These are phyloP conservation scores for Ceratobasidium theobromae DNA, from an alignment of 1,284 basidiomycete species.

Conservation along the genomic window DNA sequence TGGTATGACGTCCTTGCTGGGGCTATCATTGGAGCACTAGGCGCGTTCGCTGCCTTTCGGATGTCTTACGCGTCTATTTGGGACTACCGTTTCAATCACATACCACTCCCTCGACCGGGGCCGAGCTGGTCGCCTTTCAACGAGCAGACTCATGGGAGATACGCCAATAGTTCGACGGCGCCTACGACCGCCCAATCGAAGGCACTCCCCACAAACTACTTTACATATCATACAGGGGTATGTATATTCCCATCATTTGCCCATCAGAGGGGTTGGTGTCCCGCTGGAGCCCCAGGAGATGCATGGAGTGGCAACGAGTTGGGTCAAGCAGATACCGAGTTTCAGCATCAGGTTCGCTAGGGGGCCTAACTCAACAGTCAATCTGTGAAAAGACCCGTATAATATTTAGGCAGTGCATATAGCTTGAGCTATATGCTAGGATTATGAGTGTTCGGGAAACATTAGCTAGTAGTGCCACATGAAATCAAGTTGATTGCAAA, in stretches of 20 bases:
- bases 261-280: background rate
- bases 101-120: constrained; percentile 29
- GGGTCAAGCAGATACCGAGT: background rate
- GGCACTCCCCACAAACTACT: background rate
- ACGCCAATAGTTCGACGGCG: background rate
- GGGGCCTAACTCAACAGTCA: background rate
- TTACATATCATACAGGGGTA: background rate
- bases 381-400: no score
- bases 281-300: constrained; percentile 20
- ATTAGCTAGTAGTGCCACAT: no score
- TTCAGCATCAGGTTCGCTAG: constrained; percentile 1
- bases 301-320: constrained; percentile 8
- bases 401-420: no score
- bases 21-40: constrained; percentile 17
- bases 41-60: constrained; percentile 28
- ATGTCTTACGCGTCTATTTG: constrained; percentile 33
- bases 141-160: background rate
- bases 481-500: no score
- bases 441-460: no score
- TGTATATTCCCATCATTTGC: constrained; percentile 18
- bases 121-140: constrained; percentile 19
- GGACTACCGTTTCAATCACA: constrained; percentile 32
- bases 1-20: constrained; percentile 33
- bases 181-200: background rate
- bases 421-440: no score